phyloP scores from a whole-genome alignment of 2,329 filamentous ascomycete genomes.

The Bipolaris sorokiniana region DNA sequence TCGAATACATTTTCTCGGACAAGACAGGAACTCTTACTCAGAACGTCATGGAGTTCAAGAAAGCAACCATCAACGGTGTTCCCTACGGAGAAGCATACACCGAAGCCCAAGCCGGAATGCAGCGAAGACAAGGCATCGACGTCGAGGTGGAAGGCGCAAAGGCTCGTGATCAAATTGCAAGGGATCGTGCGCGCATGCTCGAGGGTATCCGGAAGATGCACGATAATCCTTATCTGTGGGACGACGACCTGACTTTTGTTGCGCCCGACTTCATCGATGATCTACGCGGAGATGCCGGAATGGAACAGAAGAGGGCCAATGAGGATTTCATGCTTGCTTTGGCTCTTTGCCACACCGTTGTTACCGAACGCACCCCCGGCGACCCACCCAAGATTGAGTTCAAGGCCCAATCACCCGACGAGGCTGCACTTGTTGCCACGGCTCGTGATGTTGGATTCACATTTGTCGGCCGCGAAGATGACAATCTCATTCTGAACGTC shows the following conservation, averaged over 20 bases:
- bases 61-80: constrained; percentile 93
- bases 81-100: constrained; percentile 98
- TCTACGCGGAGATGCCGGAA: constrained; percentile 75
- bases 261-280: constrained; percentile 89
- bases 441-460: constrained; percentile 96
- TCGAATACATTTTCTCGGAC: constrained; percentile 98
- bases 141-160: constrained; percentile 78
- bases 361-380: constrained; percentile 87
- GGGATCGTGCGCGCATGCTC: constrained; percentile 75
- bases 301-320: constrained; percentile 77
- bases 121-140: constrained; percentile 85
- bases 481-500: constrained; percentile 84
- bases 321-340: constrained; percentile 93
- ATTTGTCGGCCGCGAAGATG: constrained; percentile 77
- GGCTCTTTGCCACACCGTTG: constrained; percentile 95
- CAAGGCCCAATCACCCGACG: constrained; percentile 96
- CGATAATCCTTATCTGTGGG: constrained; percentile 88
- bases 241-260: constrained; percentile 89
- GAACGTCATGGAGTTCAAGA: constrained; percentile 99
- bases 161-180: constrained; percentile 77
- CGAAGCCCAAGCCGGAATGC: constrained; percentile 95
- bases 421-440: constrained; percentile 91
- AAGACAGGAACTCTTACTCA: constrained; percentile 90
- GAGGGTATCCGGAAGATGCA: constrained; percentile 75
- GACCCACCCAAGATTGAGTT: constrained; percentile 90